phyloP scores from a whole-genome alignment of 2,329 filamentous ascomycete species.

The Pseudocercospora ulei region DNA sequence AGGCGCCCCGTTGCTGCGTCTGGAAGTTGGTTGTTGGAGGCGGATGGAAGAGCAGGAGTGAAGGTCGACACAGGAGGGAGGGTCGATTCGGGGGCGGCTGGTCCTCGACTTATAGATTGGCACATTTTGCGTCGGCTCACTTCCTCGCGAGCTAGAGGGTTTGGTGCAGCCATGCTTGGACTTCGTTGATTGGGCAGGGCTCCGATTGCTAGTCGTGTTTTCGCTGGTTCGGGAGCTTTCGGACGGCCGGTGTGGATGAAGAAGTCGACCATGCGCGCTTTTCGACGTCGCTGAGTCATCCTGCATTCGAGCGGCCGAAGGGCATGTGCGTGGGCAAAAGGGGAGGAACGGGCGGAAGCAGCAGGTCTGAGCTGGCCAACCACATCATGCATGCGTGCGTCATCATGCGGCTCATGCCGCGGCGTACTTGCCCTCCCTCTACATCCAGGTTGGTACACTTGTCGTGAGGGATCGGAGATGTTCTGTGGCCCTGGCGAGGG shows the following conservation, averaged over 20 bases:
- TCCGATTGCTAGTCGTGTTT: conserved; percentile 1
- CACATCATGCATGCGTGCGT: too few relatives aligned
- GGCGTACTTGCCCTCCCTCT: too few relatives aligned
- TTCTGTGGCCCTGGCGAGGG: too few relatives aligned
- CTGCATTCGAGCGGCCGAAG: too few relatives aligned
- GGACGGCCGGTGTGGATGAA: background rate
- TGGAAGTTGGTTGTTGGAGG: conserved; percentile 48
- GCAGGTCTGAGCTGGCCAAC: too few relatives aligned
- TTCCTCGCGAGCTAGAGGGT: conserved; percentile 5
- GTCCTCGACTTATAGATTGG: conserved; percentile 5
- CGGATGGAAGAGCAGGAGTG: conserved; percentile 34
- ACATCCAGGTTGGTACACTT: too few relatives aligned
- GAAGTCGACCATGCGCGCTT: too few relatives aligned
- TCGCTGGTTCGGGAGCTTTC: conserved; percentile 5
- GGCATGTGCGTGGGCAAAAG: too few relatives aligned
- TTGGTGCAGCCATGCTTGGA: conserved; percentile 4
- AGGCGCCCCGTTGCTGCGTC: conserved; percentile 51
- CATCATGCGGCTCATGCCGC: too few relatives aligned
- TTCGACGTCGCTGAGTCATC: too few relatives aligned
- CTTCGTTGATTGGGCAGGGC: conserved; percentile 1
- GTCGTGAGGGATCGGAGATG: too few relatives aligned
- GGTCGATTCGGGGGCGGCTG: conserved; percentile 7
- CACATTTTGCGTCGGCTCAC: conserved; percentile 4
- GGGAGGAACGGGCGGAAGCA: too few relatives aligned
- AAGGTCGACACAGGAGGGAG: conserved; percentile 12